phyloP scores from a whole-genome alignment of 306 rosid genomes.

The Castanea mollissima region DNA sequence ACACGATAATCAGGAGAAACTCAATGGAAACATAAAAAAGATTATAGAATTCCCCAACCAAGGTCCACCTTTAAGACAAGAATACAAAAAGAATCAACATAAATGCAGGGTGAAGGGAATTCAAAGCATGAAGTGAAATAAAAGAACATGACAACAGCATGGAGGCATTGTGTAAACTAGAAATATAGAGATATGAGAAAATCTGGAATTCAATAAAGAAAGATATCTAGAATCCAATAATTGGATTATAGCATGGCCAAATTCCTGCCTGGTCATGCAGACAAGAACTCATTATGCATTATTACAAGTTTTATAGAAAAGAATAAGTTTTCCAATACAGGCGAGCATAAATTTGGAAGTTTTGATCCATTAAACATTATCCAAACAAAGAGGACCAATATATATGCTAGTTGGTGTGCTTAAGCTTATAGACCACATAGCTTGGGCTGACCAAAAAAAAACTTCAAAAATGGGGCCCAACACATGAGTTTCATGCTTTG shows the following conservation, averaged over 20 bases:
- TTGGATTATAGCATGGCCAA: background rate
- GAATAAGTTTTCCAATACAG: background rate
- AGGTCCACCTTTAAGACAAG: slow-evolving; percentile 12
- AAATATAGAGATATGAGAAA: background rate
- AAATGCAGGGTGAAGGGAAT: background rate
- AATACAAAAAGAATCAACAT: slow-evolving; percentile 11
- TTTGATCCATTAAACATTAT: background rate
- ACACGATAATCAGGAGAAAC: slow-evolving; percentile 15
- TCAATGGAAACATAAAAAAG: slow-evolving; percentile 18
- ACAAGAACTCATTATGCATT: background rate
- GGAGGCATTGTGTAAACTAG: slow-evolving; percentile 17
- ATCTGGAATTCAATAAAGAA: slow-evolving; percentile 1
- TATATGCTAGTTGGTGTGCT: background rate
- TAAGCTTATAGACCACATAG: too few species aligned
- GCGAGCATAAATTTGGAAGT: background rate
- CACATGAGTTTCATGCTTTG: too few species aligned
- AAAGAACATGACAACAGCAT: background rate
- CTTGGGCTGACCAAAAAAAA: too few species aligned
- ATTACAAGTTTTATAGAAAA: background rate
- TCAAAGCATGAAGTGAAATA: slow-evolving; percentile 6
- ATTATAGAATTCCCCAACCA: slow-evolving; percentile 21
- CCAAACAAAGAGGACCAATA: background rate
- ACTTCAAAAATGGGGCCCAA: too few species aligned
- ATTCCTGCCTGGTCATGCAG: background rate
- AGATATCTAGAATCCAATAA: background rate